phyloP scores from a whole-genome alignment of 1,284 basidiomycete genomes.

The Schizophyllum commune region DNA sequence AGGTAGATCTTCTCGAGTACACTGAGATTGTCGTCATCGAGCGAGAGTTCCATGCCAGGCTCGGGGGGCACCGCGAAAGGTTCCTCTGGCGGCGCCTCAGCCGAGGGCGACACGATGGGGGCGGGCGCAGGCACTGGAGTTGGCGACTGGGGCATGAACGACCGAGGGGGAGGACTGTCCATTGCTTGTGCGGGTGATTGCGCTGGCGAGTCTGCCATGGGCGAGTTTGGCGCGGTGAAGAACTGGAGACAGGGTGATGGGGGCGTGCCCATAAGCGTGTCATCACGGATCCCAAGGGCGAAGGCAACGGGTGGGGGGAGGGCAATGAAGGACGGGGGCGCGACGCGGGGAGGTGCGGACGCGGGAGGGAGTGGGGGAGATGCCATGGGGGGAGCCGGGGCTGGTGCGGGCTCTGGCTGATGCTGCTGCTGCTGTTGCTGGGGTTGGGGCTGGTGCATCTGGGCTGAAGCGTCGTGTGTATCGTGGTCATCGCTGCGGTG shows the following conservation, averaged over 20 bases:
- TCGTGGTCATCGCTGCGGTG: not conserved
- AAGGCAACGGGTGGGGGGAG: conserved; percentile 6
- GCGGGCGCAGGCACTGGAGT: conserved; percentile 14
- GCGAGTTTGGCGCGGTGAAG: conserved; percentile 31
- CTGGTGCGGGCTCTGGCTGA: conserved; percentile 2
- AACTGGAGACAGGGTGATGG: conserved; percentile 22
- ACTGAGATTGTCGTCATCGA: conserved; percentile 73
- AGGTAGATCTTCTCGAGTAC: conserved; percentile 92
- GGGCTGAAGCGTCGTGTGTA: not conserved
- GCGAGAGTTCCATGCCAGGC: conserved; percentile 39
- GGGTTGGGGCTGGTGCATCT: not conserved
- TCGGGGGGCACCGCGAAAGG: conserved; percentile 29
- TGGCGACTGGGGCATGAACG: conserved; percentile 7
- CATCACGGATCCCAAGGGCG: not conserved
- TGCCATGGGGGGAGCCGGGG: conserved; percentile 6
- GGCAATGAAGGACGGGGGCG: conserved; percentile 16
- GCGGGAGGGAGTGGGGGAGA: conserved; percentile 25
- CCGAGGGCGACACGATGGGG: conserved; percentile 10
- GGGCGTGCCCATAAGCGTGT: conserved; percentile 14
- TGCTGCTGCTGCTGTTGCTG: not conserved
- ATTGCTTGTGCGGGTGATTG: conserved; percentile 15
- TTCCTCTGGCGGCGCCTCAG: conserved; percentile 24
- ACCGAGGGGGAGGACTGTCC: conserved; percentile 17
- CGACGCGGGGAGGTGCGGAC: conserved; percentile 9
- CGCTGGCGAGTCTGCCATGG: conserved; percentile 17